Percentiles rank a stretch among this genome's conserved stretches.
phyloP scores from a whole-genome alignment of 768 basidiomycete species.

The Tylopilus cervinicoccineus region DNA sequence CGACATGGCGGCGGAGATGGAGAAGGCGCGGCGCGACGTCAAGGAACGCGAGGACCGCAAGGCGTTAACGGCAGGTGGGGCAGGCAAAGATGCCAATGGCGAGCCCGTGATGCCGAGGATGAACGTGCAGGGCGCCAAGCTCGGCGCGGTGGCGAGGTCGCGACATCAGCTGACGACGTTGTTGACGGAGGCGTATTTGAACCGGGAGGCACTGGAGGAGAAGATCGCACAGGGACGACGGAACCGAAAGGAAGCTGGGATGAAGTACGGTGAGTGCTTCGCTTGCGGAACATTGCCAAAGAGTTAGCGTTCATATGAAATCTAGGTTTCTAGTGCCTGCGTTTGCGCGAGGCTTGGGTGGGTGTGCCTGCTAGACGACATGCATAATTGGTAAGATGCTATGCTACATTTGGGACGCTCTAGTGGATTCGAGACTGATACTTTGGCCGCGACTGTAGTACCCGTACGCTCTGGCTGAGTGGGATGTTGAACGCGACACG shows the following conservation, averaged over 20 bases:
- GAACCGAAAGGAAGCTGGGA: slow-evolving; percentile 86
- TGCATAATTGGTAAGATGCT: slow-evolving; percentile 15
- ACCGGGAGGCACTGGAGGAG: slow-evolving; percentile 79
- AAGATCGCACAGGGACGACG: slow-evolving; percentile 77
- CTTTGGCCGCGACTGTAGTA: slow-evolving; percentile 1
- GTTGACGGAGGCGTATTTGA: slow-evolving; percentile 77
- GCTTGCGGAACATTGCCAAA: no score
- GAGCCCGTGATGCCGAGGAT: slow-evolving; percentile 62
- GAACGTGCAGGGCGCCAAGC: slow-evolving; percentile 79
- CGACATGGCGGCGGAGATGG: slow-evolving; percentile 73
- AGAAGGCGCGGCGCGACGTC: slow-evolving; percentile 67
- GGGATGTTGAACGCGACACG: no score
- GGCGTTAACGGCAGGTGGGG: slow-evolving; percentile 61
- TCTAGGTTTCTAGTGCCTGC: slow-evolving; percentile 22
- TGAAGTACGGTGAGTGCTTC: slow-evolving; percentile 74
- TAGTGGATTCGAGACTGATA: background rate
- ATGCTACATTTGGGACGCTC: slow-evolving; percentile 20
- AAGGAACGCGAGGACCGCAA: slow-evolving; percentile 76
- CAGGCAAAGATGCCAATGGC: slow-evolving; percentile 38
- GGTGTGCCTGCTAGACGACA: no score
- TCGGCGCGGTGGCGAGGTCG: slow-evolving; percentile 63
- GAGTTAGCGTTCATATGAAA: background rate
- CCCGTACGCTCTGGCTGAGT: background rate
- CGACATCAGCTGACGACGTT: slow-evolving; percentile 79
- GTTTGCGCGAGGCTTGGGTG: background rate